Base-by-base conservation (phyloP, 1,284 basidiomycete species). In the Trichosporon sp. region DNA sequence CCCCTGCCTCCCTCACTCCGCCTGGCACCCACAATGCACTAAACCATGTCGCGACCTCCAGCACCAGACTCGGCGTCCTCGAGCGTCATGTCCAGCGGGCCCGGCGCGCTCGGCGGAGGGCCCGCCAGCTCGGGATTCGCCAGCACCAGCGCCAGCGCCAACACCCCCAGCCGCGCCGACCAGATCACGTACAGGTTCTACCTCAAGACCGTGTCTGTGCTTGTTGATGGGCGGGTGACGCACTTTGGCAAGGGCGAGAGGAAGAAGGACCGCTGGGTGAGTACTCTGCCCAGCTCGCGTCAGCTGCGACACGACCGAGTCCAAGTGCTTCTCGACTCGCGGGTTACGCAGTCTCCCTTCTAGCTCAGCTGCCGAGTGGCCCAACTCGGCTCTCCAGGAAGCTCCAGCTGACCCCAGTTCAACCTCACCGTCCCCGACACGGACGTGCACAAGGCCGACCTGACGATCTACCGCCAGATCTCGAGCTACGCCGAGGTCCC, bases 241-340 rank as follows among this genome's bases (percentile, higher is more conserved):
- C 81, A 83, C 70, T 75, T 76, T 69, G 76, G 73, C 18, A 65
- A 53, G 47, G 71, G 69, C 12, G 78, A 82, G 62, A 69, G 67
- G 68, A 80, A 78, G 76, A 74, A 79, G 70, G 82, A 83, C 68
- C 78, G 80, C 73, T 83, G 82, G 82, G 81, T 83, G 64, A 72
- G 80, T 72, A 4, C 6, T 29, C 0, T 4, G 3, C 9, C 13
- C 9, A 18, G 29, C 8, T 23, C 9, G 62, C 34, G 34, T 35
- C 62, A 23, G 32, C 62, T n/a, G 51, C 25, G 23, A 12, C n/a
- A 15, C 35, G 15, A n/a, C 5, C 15, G n/a, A n/a, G 38, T n/a
- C 38, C 38, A 42, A 42, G 38, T 18, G 38, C 38, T 15, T n/a
- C 38, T 42, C 15, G 18, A n/a, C n/a, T n/a, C n/a, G n/a, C n/a